Evolutionary conservation across 768 basidiomycete genomes (phyloP).

Genomic region (Psilocybe cubensis): DNA sequence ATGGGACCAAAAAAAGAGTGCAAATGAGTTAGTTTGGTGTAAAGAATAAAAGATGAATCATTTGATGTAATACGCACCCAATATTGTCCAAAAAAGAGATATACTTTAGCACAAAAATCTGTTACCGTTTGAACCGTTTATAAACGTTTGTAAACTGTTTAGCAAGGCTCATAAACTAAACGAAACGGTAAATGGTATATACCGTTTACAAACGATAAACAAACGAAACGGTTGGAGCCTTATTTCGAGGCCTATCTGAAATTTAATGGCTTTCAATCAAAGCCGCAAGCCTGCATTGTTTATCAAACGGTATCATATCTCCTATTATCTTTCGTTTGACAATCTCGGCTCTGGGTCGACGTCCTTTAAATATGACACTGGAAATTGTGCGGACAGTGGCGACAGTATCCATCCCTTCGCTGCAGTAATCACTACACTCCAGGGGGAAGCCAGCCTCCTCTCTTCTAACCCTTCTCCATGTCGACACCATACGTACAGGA

Average conservation of each 20-base stretch:
- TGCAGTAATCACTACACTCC: not conserved
- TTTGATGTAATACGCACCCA: no score
- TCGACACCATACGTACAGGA: constrained; percentile 10
- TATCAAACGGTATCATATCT: not conserved
- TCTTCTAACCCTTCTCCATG: constrained; percentile 8
- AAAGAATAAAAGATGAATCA: no score
- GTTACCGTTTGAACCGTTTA: no score
- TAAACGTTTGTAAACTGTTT: no score
- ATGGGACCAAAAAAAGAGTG: no score
- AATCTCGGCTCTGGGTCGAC: not conserved
- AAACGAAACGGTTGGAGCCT: not conserved
- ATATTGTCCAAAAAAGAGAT: no score
- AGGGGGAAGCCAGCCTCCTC: not conserved
- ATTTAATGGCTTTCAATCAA: not conserved
- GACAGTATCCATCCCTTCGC: not conserved
- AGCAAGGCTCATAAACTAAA: no score
- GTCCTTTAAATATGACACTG: constrained; percentile 4
- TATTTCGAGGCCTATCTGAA: not conserved
- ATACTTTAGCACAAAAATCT: no score
- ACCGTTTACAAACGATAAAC: not conserved
- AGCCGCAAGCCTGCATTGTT: not conserved
- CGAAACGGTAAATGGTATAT: no score
- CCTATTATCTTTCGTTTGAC: constrained; percentile 1
- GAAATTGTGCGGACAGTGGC: no score
- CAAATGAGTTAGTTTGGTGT: no score